Base-by-base conservation (phyloP, 2,329 filamentous ascomycete genomes). In the Fusarium sacchari region DNA sequence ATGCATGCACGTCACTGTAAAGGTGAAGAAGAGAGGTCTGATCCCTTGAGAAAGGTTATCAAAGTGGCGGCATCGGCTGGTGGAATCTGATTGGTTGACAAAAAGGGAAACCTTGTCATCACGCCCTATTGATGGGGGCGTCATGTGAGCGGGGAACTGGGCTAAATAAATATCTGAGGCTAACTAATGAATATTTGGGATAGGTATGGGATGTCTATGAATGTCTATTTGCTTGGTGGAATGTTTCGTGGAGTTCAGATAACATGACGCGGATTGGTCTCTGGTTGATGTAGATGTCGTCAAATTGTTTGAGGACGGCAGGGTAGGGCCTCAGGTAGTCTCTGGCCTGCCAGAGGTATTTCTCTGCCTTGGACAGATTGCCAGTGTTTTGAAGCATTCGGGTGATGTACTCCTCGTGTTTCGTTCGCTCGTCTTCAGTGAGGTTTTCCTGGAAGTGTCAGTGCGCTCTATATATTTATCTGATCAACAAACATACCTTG, bases 121-220 rank as follows among this genome's bases (percentile, higher is more conserved):
- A 26, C 73, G 73, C 73, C 73, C 73, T 75, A 74, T 71, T 75
- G 60, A 71, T 75, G 73, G 73, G 73, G 73, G 70, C 69, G 58
- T 72, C 60, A 69, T 69, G 68, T 69, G 72, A 71, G 59, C 49
- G 44, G 67, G 65, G 60, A 40, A 55, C 50, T 55, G 13, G 24
- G n/a, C 22, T 52, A 3, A 20, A 10, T 6, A 11, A 34, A 26
- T 32, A 32, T 32, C 32, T 32, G 4, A 30, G 13, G 24, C 50
- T 55, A 40, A 40, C 50, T 55, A 40, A 40, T 14, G 34, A 14
- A 32, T 32, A 32, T 32, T 6, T 32, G 32, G 32, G 32, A 32
- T 32, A 32, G 32, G 32, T 32, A 26, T 30, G 32, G 32, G 13
- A 26, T 30, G 10, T 40, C 50, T 55, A 55, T 55, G 34, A 1